Conservation (phyloP, 108 stramenopile species). For the Stephanodiscus triporus region DNA sequence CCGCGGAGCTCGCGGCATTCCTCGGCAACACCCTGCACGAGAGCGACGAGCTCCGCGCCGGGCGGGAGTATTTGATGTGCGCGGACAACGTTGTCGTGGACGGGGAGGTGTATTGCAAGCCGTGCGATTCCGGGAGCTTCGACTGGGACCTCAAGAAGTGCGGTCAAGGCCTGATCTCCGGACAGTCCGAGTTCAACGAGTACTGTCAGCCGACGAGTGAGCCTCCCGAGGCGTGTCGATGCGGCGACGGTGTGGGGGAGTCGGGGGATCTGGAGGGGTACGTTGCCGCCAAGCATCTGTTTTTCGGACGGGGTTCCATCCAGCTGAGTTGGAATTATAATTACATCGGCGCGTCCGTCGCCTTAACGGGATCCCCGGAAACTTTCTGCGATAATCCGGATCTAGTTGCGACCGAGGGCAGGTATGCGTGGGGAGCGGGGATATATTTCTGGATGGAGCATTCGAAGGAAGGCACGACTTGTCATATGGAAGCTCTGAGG, state of each 20-base stretch:
- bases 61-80: constrained; percentile 47
- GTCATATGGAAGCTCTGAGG: constrained; percentile 42
- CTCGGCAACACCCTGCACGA: constrained; percentile 43
- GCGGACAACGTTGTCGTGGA: constrained; percentile 36
- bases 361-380: constrained; percentile 35
- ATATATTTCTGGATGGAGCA: constrained; percentile 55
- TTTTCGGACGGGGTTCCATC: constrained; percentile 45
- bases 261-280: constrained; percentile 33
- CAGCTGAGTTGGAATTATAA: constrained; percentile 53
- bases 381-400: constrained; percentile 52
- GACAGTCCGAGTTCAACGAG: constrained; percentile 38
- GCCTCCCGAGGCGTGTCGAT: constrained; percentile 44
- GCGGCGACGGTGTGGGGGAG: constrained; percentile 21
- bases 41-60: constrained; percentile 42
- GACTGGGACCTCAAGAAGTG: constrained; percentile 49
- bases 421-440: constrained; percentile 46
- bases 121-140: constrained; percentile 39
- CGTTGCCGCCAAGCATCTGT: constrained; percentile 34
- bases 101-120: constrained; percentile 48
- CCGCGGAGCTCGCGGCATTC: constrained; percentile 36
- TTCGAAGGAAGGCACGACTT: constrained; percentile 47
- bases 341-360: constrained; percentile 35
- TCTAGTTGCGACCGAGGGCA: constrained; percentile 37
- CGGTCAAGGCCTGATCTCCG: constrained; percentile 34
- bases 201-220: constrained; percentile 41